Base-by-base conservation (phyloP, 1,284 basidiomycete species). In the Malassezia arunalokei region DNA sequence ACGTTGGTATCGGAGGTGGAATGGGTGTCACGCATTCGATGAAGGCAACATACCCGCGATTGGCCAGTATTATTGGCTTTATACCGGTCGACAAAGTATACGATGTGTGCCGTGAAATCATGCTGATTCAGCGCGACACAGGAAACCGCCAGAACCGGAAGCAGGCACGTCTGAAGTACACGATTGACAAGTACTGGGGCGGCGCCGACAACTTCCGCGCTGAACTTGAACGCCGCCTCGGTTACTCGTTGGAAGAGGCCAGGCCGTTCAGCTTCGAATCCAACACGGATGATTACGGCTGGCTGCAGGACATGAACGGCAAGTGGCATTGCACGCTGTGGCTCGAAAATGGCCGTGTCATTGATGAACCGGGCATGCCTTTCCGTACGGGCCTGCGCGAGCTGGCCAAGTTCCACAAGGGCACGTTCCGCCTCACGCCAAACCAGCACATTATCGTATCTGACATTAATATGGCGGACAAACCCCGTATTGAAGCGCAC, bases 1-100 rank as follows among this genome's bases (percentile, higher is more conserved):
- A 76, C 65, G 61, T 76, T 37, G 58, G 66, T 5, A 64, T 76
- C 14, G 75, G 92, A 64, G 92, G 92, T 70, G 94, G 92, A 54
- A 99, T 99, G 92, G 92, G 92, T 76, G 92, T 98, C 42, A 96
- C 92, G 0, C 91, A 98, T 73, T 89, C 87, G 47, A 94, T 89
- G 80, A 98, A 96, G 79, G 91, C 92, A 78, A 99, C 92, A 0
- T 98, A 98, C 75, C 94, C 94, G 41, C 83, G 94, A 57, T 76
- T 85, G 39, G 90, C 82, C 44, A 83, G 84, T 66, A 77, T 95
- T 28, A 81, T 99, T 60, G 94, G 92, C 49, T 99, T 95, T 78
- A 88, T 89, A 66, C 86, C 84, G 1, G 78, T 83, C 12, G 88
- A 92, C 58, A 84, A 98, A 73, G 89, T 86, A 46, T 80, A 81